A percentile compares a stretch with the other conserved stretches of the same genome.
Conservation (phyloP, 257 asterid genomes). For the Scutellaria minor region DNA sequence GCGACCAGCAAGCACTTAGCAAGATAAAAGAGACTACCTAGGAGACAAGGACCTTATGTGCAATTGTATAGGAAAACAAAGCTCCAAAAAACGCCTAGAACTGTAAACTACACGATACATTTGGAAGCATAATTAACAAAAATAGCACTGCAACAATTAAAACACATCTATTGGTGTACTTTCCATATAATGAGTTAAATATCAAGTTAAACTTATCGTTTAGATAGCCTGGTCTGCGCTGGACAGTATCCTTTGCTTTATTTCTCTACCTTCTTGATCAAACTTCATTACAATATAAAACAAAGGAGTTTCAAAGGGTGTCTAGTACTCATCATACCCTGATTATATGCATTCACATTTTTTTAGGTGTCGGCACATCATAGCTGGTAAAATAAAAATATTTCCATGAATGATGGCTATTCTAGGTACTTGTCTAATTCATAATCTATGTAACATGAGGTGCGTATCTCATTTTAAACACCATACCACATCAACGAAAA, state of each 20-base stretch:
- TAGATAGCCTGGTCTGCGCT: background rate
- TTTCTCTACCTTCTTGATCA: conserved; percentile 3
- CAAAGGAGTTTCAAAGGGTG: conserved; percentile 19
- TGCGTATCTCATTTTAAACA: background rate
- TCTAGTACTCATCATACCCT: background rate
- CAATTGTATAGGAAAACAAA: background rate
- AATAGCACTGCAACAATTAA: background rate
- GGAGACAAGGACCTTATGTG: conserved; percentile 1
- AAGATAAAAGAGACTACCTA: conserved; percentile 9
- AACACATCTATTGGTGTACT: conserved; percentile 3
- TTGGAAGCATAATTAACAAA: conserved; percentile 15
- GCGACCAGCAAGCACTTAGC: conserved; percentile 14
- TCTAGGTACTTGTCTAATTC: background rate
- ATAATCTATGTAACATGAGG: conserved; percentile 8
- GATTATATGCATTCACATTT: background rate
- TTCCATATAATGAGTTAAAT: conserved; percentile 5
- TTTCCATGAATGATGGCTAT: conserved; percentile 10
- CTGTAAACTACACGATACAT: background rate
- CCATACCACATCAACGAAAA: background rate
- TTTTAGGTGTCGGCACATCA: conserved; percentile 11
- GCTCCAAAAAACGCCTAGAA: background rate
- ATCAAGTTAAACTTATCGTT: conserved; percentile 11
- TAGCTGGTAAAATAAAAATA: conserved; percentile 7
- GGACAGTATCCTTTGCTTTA: background rate
- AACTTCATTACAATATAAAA: conserved; percentile 18